phyloP scores from a whole-genome alignment of 1,284 basidiomycete genomes.

The Meripilus lineatus region DNA sequence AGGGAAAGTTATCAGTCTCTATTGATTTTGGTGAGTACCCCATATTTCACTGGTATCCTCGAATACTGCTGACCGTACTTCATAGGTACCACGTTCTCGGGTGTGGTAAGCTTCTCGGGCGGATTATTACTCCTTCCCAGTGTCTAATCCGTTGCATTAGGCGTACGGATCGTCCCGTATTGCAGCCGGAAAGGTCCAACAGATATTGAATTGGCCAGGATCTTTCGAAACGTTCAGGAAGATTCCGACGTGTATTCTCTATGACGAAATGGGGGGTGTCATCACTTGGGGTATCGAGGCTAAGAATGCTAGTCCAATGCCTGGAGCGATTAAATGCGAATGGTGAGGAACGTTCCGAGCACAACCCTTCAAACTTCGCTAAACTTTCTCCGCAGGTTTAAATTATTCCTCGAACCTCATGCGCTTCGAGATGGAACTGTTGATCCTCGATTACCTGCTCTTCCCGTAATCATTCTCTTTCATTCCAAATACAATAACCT shows the following conservation, averaged over 20 bases:
- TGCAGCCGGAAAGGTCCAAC: slow-evolving; percentile 68
- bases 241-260: slow-evolving; percentile 75
- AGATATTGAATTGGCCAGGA: slow-evolving; percentile 76
- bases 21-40: slow-evolving; percentile 68
- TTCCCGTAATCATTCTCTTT: slow-evolving; percentile 49
- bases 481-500: slow-evolving; percentile 6
- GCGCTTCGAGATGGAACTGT: slow-evolving; percentile 66
- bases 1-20: slow-evolving; percentile 67
- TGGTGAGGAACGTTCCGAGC: slow-evolving; percentile 34
- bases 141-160: slow-evolving; percentile 26
- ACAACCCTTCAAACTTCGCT: neutral
- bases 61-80: neutral
- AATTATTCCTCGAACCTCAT: slow-evolving; percentile 75
- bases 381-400: slow-evolving; percentile 47
- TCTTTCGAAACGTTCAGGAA: slow-evolving; percentile 77
- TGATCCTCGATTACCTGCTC: slow-evolving; percentile 70
- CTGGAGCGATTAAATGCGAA: slow-evolving; percentile 66
- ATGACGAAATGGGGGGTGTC: slow-evolving; percentile 64
- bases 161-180: slow-evolving; percentile 73
- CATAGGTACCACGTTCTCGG: slow-evolving; percentile 76
- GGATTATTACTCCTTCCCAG: neutral
- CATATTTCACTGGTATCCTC: neutral
- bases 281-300: slow-evolving; percentile 78
- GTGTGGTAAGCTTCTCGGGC: slow-evolving; percentile 52
- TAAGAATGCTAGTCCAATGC: slow-evolving; percentile 65